phyloP scores from a whole-genome alignment of 805 yeast species.

The Metschnikowia baotianmanensis region DNA sequence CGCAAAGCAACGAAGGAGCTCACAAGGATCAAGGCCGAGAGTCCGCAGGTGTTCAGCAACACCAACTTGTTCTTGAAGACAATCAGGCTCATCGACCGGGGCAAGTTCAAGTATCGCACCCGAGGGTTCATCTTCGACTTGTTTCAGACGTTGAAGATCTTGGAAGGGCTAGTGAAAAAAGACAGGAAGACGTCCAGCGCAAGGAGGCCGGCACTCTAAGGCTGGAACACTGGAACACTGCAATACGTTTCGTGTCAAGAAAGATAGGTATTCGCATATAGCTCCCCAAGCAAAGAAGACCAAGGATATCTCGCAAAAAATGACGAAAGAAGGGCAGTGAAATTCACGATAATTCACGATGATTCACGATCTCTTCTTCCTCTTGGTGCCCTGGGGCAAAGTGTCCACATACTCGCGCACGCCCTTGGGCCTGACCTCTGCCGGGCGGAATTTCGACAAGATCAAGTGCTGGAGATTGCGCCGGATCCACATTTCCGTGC shows the following conservation, averaged over 20 bases:
- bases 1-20: conserved; percentile 59
- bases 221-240: background rate
- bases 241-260: background rate
- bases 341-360: too few species aligned
- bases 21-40: conserved; percentile 47
- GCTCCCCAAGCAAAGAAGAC: background rate
- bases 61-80: conserved; percentile 53
- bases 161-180: conserved; percentile 50
- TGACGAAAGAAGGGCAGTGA: background rate
- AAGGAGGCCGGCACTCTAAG: conserved; percentile 1
- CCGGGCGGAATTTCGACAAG: conserved; percentile 34
- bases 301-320: background rate
- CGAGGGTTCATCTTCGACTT: conserved; percentile 66
- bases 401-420: conserved; percentile 20
- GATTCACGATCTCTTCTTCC: conserved; percentile 3
- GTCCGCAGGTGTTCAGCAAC: conserved; percentile 54
- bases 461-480: conserved; percentile 36
- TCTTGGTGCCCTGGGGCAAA: conserved; percentile 1
- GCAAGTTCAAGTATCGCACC: conserved; percentile 62
- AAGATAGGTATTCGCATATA: background rate
- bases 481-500: conserved; percentile 37
- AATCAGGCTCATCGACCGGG: conserved; percentile 48
- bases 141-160: conserved; percentile 45
- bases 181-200: conserved; percentile 33
- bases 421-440: conserved; percentile 24